Conservation (phyloP, 2,329 filamentous ascomycete genomes). For the Bimuria novae-zelandiae region DNA sequence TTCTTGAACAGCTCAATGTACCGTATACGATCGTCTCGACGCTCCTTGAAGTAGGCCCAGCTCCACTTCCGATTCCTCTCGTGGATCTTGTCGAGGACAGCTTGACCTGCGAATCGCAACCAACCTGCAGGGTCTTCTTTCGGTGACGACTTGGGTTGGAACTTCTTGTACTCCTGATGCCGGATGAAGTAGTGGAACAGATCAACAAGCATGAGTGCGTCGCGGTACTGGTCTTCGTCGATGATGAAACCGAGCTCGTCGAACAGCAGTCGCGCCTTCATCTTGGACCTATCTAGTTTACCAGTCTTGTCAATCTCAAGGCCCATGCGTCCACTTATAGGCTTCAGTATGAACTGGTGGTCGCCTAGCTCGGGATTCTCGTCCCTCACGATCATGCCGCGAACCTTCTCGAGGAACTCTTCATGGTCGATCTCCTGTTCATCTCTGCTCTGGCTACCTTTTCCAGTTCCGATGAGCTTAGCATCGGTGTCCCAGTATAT, state of each 20-base stretch:
- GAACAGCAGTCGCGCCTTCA: conserved; percentile 89
- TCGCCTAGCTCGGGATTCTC: conserved; percentile 61
- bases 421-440: conserved; percentile 69
- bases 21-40: conserved; percentile 81
- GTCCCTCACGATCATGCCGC: conserved; percentile 75
- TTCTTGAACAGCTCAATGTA: conserved; percentile 98
- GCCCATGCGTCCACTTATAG: conserved; percentile 92
- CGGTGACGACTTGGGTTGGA: conserved; percentile 81
- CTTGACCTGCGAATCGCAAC: conserved; percentile 88
- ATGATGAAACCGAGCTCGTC: conserved; percentile 98
- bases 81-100: conserved; percentile 90
- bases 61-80: conserved; percentile 92
- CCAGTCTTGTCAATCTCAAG: conserved; percentile 95
- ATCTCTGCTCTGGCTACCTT: conserved; percentile 67
- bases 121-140: conserved; percentile 92
- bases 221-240: conserved; percentile 95
- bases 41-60: conserved; percentile 93
- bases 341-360: conserved; percentile 94
- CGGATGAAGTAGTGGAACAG: conserved; percentile 98
- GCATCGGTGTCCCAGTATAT: conserved; percentile 99
- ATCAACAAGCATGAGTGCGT: conserved; percentile 97
- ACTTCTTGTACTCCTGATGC: conserved; percentile 94
- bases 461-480: conserved; percentile 78
- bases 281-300: conserved; percentile 75
- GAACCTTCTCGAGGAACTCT: conserved; percentile 77